Conservation (phyloP, 257 asterid genomes). For the Leptodermis oblonga region DNA sequence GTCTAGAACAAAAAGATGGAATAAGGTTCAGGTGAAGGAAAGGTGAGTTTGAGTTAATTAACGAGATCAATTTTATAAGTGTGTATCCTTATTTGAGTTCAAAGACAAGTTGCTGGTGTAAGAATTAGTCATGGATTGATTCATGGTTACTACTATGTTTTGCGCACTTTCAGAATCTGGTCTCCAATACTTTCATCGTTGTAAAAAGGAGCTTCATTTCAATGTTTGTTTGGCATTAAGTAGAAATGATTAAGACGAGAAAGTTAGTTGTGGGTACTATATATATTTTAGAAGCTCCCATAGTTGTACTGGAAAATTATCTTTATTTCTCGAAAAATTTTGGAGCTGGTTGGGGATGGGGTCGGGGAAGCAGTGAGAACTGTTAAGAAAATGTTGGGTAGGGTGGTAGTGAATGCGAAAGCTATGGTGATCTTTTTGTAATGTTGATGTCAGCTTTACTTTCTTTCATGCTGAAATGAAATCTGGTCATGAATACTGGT, state of each 20-base stretch:
- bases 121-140: not conserved
- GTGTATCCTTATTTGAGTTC: not conserved
- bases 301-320: not conserved
- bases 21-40: not conserved
- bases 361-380: not conserved
- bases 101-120: too few relatives aligned
- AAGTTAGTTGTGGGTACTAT: not conserved
- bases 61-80: not conserved
- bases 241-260: not conserved
- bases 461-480: not conserved
- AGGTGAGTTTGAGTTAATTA: not conserved
- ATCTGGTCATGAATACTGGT: not conserved
- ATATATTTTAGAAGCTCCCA: not conserved
- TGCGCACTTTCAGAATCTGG: not conserved
- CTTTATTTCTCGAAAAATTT: too few relatives aligned
- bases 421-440: not conserved
- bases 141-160: not conserved
- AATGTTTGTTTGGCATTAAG: not conserved
- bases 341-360: not conserved
- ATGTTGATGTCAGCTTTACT: not conserved
- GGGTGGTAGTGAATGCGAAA: not conserved
- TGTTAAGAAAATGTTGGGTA: not conserved
- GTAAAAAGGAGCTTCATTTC: not conserved
- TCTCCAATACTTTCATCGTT: not conserved
- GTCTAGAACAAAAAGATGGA: not conserved